phyloP scores from a whole-genome alignment of 208 protist genomes.

The Kentomonas sorsogonicus region DNA sequence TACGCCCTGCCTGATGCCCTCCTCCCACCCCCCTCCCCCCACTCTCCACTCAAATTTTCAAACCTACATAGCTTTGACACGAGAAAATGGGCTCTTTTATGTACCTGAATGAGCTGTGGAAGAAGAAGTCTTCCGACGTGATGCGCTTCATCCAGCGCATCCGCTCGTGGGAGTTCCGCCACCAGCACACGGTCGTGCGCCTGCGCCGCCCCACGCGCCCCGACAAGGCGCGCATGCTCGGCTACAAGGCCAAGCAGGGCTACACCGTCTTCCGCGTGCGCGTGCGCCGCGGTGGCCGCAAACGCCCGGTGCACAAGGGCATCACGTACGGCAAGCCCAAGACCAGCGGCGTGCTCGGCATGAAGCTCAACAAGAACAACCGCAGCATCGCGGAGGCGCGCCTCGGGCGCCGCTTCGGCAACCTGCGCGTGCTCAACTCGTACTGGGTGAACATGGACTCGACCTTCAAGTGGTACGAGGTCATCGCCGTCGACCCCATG shows the following conservation, averaged over 20 bases:
- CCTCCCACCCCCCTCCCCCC: neutral
- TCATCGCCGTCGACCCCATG: conserved; percentile 98
- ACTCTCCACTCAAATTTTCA: neutral
- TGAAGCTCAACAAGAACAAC: conserved; percentile 96
- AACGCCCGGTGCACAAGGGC: conserved; percentile 96
- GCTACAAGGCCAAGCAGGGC: conserved; percentile 99
- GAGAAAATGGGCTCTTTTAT: conserved; percentile 98
- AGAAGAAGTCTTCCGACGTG: conserved; percentile 99
- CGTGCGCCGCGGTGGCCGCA: conserved; percentile 98
- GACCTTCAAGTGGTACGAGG: conserved; percentile 98
- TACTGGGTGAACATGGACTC: conserved; percentile 99
- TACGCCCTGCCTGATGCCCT: neutral
- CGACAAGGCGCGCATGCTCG: conserved; percentile 98
- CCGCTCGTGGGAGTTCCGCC: conserved; percentile 99
- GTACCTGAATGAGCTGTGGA: conserved; percentile 99
- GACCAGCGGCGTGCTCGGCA: conserved; percentile 95
- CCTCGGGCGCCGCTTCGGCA: conserved; percentile 93
- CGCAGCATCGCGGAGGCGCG: conserved; percentile 96
- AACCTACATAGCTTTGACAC: conserved; percentile 26
- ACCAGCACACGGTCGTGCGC: conserved; percentile 92
- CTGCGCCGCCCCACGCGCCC: conserved; percentile 95
- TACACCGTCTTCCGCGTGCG: conserved; percentile 99
- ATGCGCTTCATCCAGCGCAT: conserved; percentile 99
- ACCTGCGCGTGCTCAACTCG: conserved; percentile 99
- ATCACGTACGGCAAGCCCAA: conserved; percentile 99